Evolutionary conservation across 768 basidiomycete genomes (phyloP), one percentile per base, ranked within the genome.

Genomic region (Pleurotus djamor): DNA sequence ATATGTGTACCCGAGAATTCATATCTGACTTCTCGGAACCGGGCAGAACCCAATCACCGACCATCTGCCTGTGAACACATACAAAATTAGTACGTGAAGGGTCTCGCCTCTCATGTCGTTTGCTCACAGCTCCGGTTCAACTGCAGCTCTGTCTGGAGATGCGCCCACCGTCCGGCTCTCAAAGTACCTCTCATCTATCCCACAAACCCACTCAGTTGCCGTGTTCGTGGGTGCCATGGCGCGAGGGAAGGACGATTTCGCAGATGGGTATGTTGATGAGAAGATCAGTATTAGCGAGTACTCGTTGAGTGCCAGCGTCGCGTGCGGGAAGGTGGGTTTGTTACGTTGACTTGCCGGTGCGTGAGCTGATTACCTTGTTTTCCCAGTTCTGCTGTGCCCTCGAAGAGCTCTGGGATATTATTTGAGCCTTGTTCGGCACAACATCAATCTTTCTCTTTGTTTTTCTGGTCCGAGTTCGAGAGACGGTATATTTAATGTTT

Each of bases 181-280:
- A 1, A 78, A 83, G 59, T 98, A 93, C 76, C 78, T 99, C 48
- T 88, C 88, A 0, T 92, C 88, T 0, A 75, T 98, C 5, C 95
- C 96, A 0, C 82, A 88, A 57, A 91, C 92, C 4, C 94, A 98
- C 67, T 89, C 89, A 38, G 77, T 99, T 57, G 95, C 94, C 14
- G 91, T 99, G 57, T 97, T 98, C 66, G 95, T 99, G 58, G 96
- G 96, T 51, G 97, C 96, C 17, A 99, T 99, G 96, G 96, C 96
- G 5, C 82, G 96, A 59, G 96, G 96, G 9, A 87, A 84, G 52
- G 97, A 99, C 65, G 93, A 96, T 75, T 99, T 99, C 76, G 97
- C 97, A 12, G 97, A 99, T 73, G 89, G 84, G 21, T 78, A 91
- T 64, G 91, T 98, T 0, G 97, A 99, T 69, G 88, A 96, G 74